Evolutionary conservation across 192 early-diverging fungal species (phyloP).

Genomic region (Umbelopsis sp.): DNA sequence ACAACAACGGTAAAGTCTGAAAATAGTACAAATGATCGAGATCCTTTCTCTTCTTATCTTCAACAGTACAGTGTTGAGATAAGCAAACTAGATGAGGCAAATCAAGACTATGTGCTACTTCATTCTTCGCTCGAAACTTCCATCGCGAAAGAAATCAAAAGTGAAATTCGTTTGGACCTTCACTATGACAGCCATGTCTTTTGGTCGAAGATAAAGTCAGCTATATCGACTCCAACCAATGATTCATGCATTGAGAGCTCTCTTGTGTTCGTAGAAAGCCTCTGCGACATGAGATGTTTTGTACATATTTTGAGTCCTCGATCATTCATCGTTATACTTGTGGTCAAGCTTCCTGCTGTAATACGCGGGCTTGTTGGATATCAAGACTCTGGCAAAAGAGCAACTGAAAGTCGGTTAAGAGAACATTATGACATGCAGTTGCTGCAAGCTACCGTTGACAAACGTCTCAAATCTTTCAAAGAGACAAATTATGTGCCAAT

Average conservation of each 20-base stretch:
- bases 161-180: slow-evolving; percentile 50
- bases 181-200: slow-evolving; percentile 38
- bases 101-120: slow-evolving; percentile 28
- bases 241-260: slow-evolving; percentile 30
- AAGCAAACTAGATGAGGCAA: slow-evolving; percentile 5
- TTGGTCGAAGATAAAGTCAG: slow-evolving; percentile 43
- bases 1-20: neutral
- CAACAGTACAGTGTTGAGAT: slow-evolving; percentile 18
- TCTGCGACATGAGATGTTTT: slow-evolving; percentile 53
- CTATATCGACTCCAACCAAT: slow-evolving; percentile 29
- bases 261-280: slow-evolving; percentile 36
- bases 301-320: slow-evolving; percentile 50
- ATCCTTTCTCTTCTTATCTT: neutral
- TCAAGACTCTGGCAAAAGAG: neutral
- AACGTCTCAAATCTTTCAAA: neutral
- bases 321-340: slow-evolving; percentile 50
- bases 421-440: neutral
- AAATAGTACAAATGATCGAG: neutral
- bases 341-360: slow-evolving; percentile 43
- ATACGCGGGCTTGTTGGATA: slow-evolving; percentile 27
- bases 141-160: slow-evolving; percentile 46
- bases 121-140: slow-evolving; percentile 46
- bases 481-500: slow-evolving; percentile 12
- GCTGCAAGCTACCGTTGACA: neutral
- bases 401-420: neutral